Conservation (phyloP, 768 basidiomycete species). For the Jaapia argillacea region DNA sequence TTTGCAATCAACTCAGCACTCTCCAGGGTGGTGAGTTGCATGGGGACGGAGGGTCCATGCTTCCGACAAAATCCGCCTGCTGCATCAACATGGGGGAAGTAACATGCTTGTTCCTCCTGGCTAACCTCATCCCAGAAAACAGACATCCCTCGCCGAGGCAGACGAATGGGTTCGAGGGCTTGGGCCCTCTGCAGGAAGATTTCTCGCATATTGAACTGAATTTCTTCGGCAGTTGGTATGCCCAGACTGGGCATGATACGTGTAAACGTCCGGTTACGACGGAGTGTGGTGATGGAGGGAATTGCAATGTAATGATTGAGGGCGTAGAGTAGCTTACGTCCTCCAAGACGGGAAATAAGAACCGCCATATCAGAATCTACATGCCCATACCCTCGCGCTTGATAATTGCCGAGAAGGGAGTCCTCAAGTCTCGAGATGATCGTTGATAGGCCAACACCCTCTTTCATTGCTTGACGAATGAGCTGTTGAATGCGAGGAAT, state of each 20-base stretch:
- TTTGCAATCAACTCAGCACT: conserved; percentile 5
- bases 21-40: conserved; percentile 7
- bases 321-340: conserved; percentile 19
- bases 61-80: conserved; percentile 19
- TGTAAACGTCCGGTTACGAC: conserved; percentile 3
- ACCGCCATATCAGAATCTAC: conserved; percentile 16
- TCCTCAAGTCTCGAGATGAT: conserved; percentile 10
- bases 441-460: conserved; percentile 7
- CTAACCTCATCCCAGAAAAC: conserved; percentile 19
- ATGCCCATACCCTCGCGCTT: conserved; percentile 11
- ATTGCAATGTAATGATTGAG: conserved; percentile 17
- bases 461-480: conserved; percentile 11
- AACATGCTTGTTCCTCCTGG: conserved; percentile 12
- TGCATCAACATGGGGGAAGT: conserved; percentile 13
- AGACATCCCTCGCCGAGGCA: conserved; percentile 6
- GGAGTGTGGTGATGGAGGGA: conserved; percentile 14
- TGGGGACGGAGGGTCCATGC: conserved; percentile 9
- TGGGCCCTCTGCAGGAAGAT: no score
- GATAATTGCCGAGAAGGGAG: conserved; percentile 13
- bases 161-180: conserved; percentile 1
- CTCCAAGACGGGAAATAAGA: conserved; percentile 19
- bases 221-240: conserved; percentile 7
- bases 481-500: conserved; percentile 19
- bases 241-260: conserved; percentile 10
- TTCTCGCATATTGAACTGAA: conserved; percentile 21